These are phyloP conservation scores for Suhomyces coccinellae DNA, from an alignment of 1,139 yeast genomes.

Conservation along the genomic window DNA sequence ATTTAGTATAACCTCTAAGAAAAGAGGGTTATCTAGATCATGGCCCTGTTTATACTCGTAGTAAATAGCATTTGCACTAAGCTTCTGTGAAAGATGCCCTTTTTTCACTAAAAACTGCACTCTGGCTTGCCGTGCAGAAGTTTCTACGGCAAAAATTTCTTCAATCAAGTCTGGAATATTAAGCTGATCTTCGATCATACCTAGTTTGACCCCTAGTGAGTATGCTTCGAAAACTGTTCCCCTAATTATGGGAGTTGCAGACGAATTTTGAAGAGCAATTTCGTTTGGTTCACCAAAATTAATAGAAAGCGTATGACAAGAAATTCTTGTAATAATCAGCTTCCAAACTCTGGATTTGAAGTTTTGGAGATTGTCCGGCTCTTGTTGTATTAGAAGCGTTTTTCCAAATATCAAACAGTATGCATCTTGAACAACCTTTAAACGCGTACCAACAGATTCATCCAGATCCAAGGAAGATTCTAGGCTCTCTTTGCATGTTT, in stretches of 20 bases:
- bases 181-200: background rate
- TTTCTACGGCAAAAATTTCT: background rate
- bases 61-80: constrained; percentile 1
- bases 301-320: constrained; percentile 22
- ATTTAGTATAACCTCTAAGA: background rate
- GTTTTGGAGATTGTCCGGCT: background rate
- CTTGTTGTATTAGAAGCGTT: background rate
- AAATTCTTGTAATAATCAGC: constrained; percentile 14
- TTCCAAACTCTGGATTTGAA: constrained; percentile 3
- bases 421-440: background rate
- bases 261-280: constrained; percentile 10
- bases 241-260: constrained; percentile 19
- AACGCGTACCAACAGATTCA: no score
- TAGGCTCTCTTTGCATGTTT: background rate
- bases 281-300: constrained; percentile 25
- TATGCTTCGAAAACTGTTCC: constrained; percentile 25
- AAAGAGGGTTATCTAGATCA: constrained; percentile 12
- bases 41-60: constrained; percentile 22
- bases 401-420: background rate
- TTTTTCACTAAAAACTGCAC: background rate
- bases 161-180: no score
- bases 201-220: constrained; percentile 9
- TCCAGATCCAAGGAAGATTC: background rate
- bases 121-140: background rate
- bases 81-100: constrained; percentile 14